A percentile compares a stretch with the other conserved stretches of the same genome.
Evolutionary conservation across 257 asterid genomes (phyloP).

Genomic region (Prunella vulgaris): DNA sequence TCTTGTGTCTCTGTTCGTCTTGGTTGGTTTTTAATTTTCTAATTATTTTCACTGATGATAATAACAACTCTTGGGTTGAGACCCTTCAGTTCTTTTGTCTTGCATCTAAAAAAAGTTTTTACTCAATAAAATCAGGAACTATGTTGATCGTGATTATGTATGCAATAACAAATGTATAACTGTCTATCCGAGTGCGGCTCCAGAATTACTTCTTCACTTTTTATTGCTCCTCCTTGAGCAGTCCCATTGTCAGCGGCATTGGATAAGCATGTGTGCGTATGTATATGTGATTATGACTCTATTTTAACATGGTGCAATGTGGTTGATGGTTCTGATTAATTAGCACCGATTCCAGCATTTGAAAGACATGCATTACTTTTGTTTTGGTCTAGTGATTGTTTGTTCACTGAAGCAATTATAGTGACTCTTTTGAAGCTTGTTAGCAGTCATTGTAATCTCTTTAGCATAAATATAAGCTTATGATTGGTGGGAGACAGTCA

Average conservation of each 20-base stretch:
- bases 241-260: neutral
- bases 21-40: neutral
- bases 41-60: neutral
- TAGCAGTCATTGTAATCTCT: neutral
- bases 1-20: neutral
- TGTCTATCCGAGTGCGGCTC: neutral
- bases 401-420: constrained; percentile 1
- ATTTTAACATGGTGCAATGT: neutral
- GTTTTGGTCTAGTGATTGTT: neutral
- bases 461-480: neutral
- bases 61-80: neutral
- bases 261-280: neutral
- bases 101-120: neutral
- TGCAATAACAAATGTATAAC: neutral
- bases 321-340: neutral
- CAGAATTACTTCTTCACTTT: neutral
- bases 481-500: neutral
- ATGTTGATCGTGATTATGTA: neutral
- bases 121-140: neutral
- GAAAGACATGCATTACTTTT: neutral
- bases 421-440: neutral
- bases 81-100: neutral
- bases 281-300: neutral
- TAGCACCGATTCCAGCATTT: neutral
- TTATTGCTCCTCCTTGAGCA: neutral